phyloP scores from a whole-genome alignment of 352 stramenopile genomes.

The Phytophthora fragariaefolia region DNA sequence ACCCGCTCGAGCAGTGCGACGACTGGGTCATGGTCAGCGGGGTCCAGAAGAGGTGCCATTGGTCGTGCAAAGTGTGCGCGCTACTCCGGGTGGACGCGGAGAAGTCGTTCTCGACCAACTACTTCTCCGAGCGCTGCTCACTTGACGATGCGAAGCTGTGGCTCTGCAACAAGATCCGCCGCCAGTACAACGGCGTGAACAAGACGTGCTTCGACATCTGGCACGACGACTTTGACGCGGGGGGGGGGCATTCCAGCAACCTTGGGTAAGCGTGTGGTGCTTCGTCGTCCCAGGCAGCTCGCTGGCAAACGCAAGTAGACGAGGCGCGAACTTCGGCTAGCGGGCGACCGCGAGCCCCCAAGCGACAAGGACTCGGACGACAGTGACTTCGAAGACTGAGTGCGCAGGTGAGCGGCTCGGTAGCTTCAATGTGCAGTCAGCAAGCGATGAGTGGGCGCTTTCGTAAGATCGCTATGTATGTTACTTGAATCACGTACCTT shows the following conservation, averaged over 20 bases:
- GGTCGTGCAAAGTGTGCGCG: not conserved
- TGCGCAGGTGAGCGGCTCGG: too few relatives aligned
- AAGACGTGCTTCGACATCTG: conserved; percentile 5
- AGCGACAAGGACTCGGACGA: not conserved
- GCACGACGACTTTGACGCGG: conserved; percentile 16
- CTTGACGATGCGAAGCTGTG: not conserved
- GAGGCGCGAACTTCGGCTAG: conserved; percentile 5
- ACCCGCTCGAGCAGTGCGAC: not conserved
- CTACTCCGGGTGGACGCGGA: not conserved
- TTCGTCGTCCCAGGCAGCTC: conserved; percentile 4
- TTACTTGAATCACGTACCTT: too few relatives aligned
- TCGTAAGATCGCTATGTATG: too few relatives aligned
- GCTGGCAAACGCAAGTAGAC: conserved; percentile 9
- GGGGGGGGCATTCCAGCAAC: not conserved
- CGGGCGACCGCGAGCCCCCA: too few relatives aligned
- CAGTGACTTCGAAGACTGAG: not conserved
- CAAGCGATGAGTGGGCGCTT: too few relatives aligned
- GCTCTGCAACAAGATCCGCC: not conserved
- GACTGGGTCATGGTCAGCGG: conserved; percentile 1
- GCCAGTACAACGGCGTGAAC: not conserved
- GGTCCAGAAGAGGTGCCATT: not conserved
- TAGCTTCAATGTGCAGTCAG: too few relatives aligned
- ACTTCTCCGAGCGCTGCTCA: conserved; percentile 2
- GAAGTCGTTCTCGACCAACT: conserved; percentile 16
- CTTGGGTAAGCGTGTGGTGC: conserved; percentile 12